Percentiles rank a stretch among this genome's conserved stretches.
Evolutionary conservation across 2,329 filamentous ascomycete genomes (phyloP).

Genomic region (Colletotrichum brevisporum): DNA sequence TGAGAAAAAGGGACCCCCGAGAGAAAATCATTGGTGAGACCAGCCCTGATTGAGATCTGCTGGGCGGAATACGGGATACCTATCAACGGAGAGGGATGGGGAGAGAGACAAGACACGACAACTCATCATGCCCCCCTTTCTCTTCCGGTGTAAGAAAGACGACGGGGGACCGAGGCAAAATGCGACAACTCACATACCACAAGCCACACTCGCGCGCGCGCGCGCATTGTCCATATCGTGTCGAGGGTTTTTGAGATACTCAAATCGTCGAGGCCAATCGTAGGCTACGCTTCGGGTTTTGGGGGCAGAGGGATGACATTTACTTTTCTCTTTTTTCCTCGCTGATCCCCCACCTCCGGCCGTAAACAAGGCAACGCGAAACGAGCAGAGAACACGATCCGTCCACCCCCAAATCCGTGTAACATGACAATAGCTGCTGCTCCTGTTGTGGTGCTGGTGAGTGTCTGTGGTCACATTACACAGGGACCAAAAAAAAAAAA

Average conservation of each 20-base stretch:
- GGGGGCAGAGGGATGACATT: too few species aligned
- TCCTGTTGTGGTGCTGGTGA: background rate
- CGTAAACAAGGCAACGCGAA: background rate
- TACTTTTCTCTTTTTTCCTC: background rate
- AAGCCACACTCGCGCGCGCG: background rate
- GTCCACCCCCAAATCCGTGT: too few species aligned
- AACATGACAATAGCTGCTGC: background rate
- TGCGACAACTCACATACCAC: constrained; percentile 35
- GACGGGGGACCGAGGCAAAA: constrained; percentile 1
- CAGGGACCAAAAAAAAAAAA: background rate
- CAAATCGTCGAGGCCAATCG: too few species aligned
- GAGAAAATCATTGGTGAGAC: background rate
- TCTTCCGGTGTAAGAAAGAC: background rate
- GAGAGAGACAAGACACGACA: constrained; percentile 1
- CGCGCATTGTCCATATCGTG: background rate
- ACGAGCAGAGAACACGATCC: too few species aligned
- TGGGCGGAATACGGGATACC: background rate
- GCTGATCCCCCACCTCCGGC: constrained; percentile 8
- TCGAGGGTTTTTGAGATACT: too few species aligned
- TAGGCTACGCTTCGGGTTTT: too few species aligned
- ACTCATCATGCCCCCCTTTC: background rate
- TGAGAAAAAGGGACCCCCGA: background rate
- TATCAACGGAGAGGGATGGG: background rate
- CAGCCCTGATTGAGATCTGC: background rate
- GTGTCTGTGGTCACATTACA: constrained; percentile 2